Evolutionary conservation across 768 basidiomycete genomes (phyloP).

Genomic region (Suillus sp.): DNA sequence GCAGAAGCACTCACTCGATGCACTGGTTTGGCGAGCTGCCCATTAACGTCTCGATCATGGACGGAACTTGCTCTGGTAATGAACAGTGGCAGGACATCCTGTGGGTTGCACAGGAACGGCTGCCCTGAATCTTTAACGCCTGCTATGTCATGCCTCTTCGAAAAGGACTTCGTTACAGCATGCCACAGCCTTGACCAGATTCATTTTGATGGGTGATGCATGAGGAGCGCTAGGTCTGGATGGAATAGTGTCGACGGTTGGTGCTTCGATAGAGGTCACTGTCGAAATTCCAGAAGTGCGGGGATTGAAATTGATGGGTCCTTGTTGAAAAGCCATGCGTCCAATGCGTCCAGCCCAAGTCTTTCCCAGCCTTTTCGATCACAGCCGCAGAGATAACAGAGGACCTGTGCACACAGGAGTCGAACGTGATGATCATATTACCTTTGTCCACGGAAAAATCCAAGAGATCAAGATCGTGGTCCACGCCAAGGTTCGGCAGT

Average conservation of each 20-base stretch:
- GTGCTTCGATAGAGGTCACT: neutral
- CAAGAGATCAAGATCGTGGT: constrained; percentile 10
- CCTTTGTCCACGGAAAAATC: neutral
- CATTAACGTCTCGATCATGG: neutral
- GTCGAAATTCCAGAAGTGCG: neutral
- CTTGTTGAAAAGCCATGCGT: too few relatives aligned
- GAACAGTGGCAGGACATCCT: constrained; percentile 17
- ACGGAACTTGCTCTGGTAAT: constrained; percentile 17
- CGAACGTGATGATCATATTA: neutral
- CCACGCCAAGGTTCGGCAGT: neutral
- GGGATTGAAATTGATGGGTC: neutral
- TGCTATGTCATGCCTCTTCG: constrained; percentile 15
- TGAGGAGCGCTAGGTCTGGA: too few relatives aligned
- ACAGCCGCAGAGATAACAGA: neutral
- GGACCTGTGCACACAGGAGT: neutral
- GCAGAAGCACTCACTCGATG: constrained; percentile 9
- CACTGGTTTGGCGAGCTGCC: neutral
- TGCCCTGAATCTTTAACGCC: neutral
- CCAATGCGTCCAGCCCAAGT: neutral
- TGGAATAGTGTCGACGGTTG: neutral
- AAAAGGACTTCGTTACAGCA: constrained; percentile 14
- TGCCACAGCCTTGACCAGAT: constrained; percentile 11
- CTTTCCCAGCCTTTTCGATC: neutral
- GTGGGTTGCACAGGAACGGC: neutral
- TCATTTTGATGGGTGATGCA: neutral